Conservation (phyloP, 2,329 filamentous ascomycete species). For the Aspergillus bombycis region DNA sequence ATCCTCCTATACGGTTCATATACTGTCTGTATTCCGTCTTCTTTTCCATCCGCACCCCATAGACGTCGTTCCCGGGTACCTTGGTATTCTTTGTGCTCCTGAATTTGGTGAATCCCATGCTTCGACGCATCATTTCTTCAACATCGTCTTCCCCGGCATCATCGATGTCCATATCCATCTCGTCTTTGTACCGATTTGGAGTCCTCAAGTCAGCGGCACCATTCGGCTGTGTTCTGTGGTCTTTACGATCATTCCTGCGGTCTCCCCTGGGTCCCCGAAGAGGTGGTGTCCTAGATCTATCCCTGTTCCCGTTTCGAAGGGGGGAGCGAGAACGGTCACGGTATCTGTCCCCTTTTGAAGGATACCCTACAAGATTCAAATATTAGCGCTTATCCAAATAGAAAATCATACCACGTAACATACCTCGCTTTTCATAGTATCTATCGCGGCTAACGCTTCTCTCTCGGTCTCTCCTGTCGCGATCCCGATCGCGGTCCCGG, state of each 20-base stretch:
- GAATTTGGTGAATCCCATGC: constrained; percentile 91
- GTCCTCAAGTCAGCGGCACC: constrained; percentile 25
- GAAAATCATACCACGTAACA: neutral
- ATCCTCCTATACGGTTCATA: constrained; percentile 65
- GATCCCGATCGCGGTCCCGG: constrained; percentile 35
- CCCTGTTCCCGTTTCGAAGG: constrained; percentile 39
- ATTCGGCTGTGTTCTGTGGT: constrained; percentile 30
- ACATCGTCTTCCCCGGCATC: constrained; percentile 64
- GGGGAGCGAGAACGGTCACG: constrained; percentile 42
- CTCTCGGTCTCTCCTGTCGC: constrained; percentile 43
- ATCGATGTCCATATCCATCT: constrained; percentile 49
- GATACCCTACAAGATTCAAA: constrained; percentile 26
- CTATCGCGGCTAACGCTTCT: constrained; percentile 44
- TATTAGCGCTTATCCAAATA: constrained; percentile 5
- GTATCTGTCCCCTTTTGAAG: constrained; percentile 36
- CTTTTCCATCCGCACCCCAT: constrained; percentile 86
- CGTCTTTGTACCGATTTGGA: constrained; percentile 33
- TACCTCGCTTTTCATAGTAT: constrained; percentile 46
- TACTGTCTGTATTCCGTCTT: constrained; percentile 95
- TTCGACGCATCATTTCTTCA: constrained; percentile 73
- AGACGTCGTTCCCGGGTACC: constrained; percentile 82
- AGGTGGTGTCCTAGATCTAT: constrained; percentile 42
- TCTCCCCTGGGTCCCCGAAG: constrained; percentile 38
- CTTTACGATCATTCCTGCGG: constrained; percentile 35
- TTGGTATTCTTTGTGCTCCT: constrained; percentile 86